These are phyloP conservation scores for Chaetomium strumarium DNA, from an alignment of 2,329 filamentous ascomycete genomes.

Conservation along the genomic window DNA sequence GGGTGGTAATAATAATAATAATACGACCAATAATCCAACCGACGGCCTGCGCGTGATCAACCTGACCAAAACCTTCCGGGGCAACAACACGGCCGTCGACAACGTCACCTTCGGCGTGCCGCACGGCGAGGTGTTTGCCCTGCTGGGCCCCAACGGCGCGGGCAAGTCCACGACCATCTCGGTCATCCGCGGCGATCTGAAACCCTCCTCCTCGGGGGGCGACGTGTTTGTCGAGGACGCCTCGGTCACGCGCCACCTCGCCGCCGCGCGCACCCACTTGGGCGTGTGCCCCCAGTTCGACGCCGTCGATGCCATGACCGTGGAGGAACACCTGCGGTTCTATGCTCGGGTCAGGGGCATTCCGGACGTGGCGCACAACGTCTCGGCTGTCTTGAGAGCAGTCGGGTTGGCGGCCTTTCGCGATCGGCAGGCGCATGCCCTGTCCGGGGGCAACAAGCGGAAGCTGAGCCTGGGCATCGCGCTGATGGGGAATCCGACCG, in stretches of 20 bases:
- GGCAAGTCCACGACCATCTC: conserved; percentile 89
- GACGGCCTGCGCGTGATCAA: conserved; percentile 75
- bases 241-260: conserved; percentile 66
- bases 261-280: conserved; percentile 66
- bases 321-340: conserved; percentile 77
- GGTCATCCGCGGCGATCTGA: conserved; percentile 81
- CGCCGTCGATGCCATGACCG: conserved; percentile 87
- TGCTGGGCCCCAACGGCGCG: conserved; percentile 85
- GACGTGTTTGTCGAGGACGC: conserved; percentile 75
- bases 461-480: conserved; percentile 87
- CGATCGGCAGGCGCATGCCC: conserved; percentile 67
- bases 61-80: conserved; percentile 75
- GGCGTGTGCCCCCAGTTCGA: conserved; percentile 91
- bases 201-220: conserved; percentile 63
- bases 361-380: conserved; percentile 67
- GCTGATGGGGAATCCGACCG: conserved; percentile 83
- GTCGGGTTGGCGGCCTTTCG: conserved; percentile 70
- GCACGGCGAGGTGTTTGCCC: conserved; percentile 76
- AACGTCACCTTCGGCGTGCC: conserved; percentile 79
- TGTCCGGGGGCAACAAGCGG: conserved; percentile 90
- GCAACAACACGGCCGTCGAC: conserved; percentile 72
- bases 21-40: conserved; percentile 24
- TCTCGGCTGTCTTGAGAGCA: conserved; percentile 68
- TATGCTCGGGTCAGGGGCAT: conserved; percentile 83
- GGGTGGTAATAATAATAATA: too few species aligned